phyloP scores from a whole-genome alignment of 192 early-diverging fungal species.

The Neocallimastix lanati region DNA sequence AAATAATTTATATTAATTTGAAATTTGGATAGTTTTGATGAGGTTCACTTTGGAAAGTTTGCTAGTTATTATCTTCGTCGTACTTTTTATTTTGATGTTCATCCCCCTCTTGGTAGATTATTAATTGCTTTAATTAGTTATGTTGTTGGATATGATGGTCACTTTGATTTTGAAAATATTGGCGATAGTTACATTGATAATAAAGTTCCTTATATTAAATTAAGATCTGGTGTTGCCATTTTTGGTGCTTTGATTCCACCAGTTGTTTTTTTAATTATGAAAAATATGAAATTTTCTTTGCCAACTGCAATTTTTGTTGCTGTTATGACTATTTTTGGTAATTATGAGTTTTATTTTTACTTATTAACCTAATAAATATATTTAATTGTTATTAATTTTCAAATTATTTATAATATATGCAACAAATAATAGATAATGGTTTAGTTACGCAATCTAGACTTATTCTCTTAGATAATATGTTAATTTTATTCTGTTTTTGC shows the following conservation, averaged over 20 bases:
- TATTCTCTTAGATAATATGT: constrained; percentile 83
- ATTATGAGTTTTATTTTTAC: no score
- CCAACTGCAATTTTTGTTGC: constrained; percentile 52
- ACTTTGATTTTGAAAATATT: constrained; percentile 87
- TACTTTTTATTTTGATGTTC: constrained; percentile 91
- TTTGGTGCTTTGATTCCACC: constrained; percentile 61
- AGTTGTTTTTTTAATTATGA: constrained; percentile 66
- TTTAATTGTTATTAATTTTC: no score
- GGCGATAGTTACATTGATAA: constrained; percentile 75
- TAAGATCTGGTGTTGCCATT: constrained; percentile 60
- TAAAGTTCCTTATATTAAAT: constrained; percentile 71
- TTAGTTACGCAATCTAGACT: constrained; percentile 77
- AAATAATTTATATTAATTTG: no score
- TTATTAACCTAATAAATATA: no score
- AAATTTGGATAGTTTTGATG: constrained; percentile 89
- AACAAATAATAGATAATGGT: constrained; percentile 73
- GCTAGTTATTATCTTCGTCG: constrained; percentile 76
- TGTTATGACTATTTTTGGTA: constrained; percentile 69
- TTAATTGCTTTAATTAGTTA: constrained; percentile 66
- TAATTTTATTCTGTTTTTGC: constrained; percentile 75
- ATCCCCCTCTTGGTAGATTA: constrained; percentile 89
- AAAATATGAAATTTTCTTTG: constrained; percentile 67
- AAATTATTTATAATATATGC: no score
- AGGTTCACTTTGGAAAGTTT: constrained; percentile 99
- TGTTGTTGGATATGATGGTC: constrained; percentile 82